phyloP scores from a whole-genome alignment of 352 stramenopile species.

The Phytophthora idaei region DNA sequence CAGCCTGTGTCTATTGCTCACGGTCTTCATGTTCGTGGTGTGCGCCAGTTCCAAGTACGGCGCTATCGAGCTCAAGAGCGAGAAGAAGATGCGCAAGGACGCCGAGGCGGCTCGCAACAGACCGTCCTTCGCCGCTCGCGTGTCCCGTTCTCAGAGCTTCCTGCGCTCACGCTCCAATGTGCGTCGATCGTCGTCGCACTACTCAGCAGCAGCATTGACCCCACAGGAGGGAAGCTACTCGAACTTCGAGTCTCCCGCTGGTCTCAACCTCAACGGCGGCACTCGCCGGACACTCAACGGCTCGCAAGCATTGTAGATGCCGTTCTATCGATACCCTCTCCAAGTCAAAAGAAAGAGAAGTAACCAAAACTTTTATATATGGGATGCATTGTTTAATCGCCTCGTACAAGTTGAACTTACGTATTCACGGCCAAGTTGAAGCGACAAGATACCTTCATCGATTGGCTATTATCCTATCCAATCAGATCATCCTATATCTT shows the following conservation, averaged over 20 bases:
- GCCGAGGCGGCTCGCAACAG: slow-evolving; percentile 54
- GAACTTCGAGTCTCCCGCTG: slow-evolving; percentile 79
- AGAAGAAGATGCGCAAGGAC: slow-evolving; percentile 80
- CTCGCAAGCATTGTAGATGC: slow-evolving; percentile 32
- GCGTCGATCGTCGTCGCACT: slow-evolving; percentile 66
- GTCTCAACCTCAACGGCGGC: slow-evolving; percentile 34
- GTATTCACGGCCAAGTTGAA: slow-evolving; percentile 13
- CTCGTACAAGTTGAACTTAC: not conserved
- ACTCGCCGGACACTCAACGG: slow-evolving; percentile 43
- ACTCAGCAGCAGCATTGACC: slow-evolving; percentile 43
- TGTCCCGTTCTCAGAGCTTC: slow-evolving; percentile 83
- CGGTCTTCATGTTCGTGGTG: slow-evolving; percentile 76
- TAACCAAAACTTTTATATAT: slow-evolving; percentile 34
- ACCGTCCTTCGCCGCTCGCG: slow-evolving; percentile 52
- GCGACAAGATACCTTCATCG: not conserved
- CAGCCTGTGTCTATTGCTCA: slow-evolving; percentile 68
- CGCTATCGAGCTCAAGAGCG: slow-evolving; percentile 85
- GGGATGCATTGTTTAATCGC: slow-evolving; percentile 17
- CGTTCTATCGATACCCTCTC: slow-evolving; percentile 7
- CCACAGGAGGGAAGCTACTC: slow-evolving; percentile 72
- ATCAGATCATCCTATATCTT: slow-evolving; percentile 17
- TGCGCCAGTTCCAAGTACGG: slow-evolving; percentile 83
- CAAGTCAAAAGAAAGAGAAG: slow-evolving; percentile 11
- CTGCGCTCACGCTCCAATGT: slow-evolving; percentile 66
- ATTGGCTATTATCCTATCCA: slow-evolving; percentile 18